phyloP scores from a whole-genome alignment of 164 flowering plant species.

The Annona squamosa region DNA sequence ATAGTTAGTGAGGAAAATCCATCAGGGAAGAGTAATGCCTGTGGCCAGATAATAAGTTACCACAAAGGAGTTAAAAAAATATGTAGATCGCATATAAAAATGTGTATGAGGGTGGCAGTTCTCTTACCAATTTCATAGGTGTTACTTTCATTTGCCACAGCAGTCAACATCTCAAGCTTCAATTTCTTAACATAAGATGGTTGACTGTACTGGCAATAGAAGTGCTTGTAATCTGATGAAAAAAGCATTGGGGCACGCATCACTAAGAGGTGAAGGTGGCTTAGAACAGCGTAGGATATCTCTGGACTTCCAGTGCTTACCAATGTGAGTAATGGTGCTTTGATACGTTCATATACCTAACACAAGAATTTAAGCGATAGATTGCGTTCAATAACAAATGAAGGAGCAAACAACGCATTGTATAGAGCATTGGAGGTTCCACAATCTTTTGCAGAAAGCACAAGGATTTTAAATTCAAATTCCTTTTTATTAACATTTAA shows the following conservation, averaged over 20 bases:
- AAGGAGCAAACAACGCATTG: not conserved
- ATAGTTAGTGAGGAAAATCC: constrained; percentile 15
- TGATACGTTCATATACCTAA: constrained; percentile 98
- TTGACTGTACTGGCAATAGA: constrained; percentile 96
- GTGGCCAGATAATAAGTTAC: constrained; percentile 9
- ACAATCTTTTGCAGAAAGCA: not conserved
- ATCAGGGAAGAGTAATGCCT: constrained; percentile 3
- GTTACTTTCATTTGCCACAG: constrained; percentile 97
- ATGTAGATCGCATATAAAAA: not conserved
- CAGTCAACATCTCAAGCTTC: constrained; percentile 98
- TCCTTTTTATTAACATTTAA: not conserved
- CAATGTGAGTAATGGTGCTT: constrained; percentile 90
- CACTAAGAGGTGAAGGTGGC: constrained; percentile 96
- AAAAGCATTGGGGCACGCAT: constrained; percentile 95
- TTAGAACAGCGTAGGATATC: constrained; percentile 87
- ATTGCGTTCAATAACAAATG: not conserved
- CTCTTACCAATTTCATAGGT: constrained; percentile 92
- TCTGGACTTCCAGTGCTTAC: constrained; percentile 97
- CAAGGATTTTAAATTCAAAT: not conserved
- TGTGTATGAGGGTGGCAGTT: not conserved
- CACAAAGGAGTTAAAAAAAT: not conserved
- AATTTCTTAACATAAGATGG: constrained; percentile 94
- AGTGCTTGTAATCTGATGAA: constrained; percentile 90
- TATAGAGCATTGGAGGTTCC: not conserved
- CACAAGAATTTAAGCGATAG: constrained; percentile 1